Evolutionary conservation across 371 early-diverging fungal genomes (phyloP), one percentile per base, ranked within the genome.

Genomic region (Smittium culicis): DNA sequence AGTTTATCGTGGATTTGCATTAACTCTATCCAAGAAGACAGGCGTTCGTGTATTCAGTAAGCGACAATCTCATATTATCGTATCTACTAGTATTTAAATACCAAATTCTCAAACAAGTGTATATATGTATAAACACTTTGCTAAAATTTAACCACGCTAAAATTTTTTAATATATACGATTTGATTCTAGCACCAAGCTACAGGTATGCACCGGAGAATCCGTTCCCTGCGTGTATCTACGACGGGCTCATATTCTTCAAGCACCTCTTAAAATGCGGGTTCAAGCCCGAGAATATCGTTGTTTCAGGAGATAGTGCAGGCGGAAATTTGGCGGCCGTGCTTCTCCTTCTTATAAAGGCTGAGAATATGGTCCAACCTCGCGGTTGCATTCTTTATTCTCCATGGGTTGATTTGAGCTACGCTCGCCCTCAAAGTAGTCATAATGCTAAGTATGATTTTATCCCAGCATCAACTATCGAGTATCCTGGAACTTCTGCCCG

Each of bases 291-390:
- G 31, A 81, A 86, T 54, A 84, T 93, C 65, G 79, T 90, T 31
- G 64, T 93, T 35, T 79, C 85, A 66, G 94, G 94, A 1, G 93
- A 91, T 67, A 86, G 86, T 27, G 91, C 92, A 0, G 92, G 92
- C 20, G 88, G 88, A 11, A 83, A 85, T 29, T 69, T 77, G 1
- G 70, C 69, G 1, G 27, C 73, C 28, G 66, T 61, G 1, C 31
- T 69, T 1, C 17, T 80, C 24, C 57, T 34, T 1, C 5, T 66
- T 8, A 8, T 66, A 25, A 55, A 66, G 31, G 27, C 61, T 11
- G 16, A 1, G 2, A 31, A 31, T 29, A n/a, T 55, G 35, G 27
- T 3, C 5, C 62, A 66, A 34, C 67, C 67, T 20, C 1, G 28
- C 14, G 67, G 34, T 55, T 11, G 11, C 33, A 30, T 59, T 61